Percentiles rank a stretch among this genome's conserved stretches.
Conservation (phyloP, 305 asterid genomes). For the Fraxinus ornus region DNA sequence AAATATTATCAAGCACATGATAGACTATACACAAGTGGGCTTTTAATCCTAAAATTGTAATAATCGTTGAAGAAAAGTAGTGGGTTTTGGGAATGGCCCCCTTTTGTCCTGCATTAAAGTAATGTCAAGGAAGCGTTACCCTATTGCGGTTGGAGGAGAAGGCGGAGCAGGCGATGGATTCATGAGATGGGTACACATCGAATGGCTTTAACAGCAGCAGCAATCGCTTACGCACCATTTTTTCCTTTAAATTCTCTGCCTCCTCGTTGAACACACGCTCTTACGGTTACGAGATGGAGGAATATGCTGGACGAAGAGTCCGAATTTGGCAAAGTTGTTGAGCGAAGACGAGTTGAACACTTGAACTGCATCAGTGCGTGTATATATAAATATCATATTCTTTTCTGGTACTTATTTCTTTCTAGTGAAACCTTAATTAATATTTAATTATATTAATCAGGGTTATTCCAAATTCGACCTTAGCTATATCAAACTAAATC, state of each 20-base stretch:
- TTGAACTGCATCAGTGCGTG: background rate
- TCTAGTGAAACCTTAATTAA: background rate
- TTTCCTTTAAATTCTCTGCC: background rate
- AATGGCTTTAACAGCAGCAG: slow-evolving; percentile 72
- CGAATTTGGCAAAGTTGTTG: background rate
- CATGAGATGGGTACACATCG: slow-evolving; percentile 60
- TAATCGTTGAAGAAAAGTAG: background rate
- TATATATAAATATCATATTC: background rate
- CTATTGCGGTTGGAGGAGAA: slow-evolving; percentile 43
- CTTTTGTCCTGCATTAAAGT: background rate
- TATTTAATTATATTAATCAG: too few relatives aligned
- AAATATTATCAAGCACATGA: background rate
- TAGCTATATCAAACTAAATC: too few relatives aligned
- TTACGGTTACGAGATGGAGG: background rate
- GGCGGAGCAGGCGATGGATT: slow-evolving; percentile 21
- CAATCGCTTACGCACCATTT: slow-evolving; percentile 67
- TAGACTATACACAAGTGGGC: background rate
- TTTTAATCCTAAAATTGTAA: too few relatives aligned
- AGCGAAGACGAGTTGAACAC: background rate
- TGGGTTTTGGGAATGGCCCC: background rate
- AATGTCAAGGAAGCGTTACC: slow-evolving; percentile 33
- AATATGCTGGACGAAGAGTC: background rate
- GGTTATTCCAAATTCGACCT: too few relatives aligned
- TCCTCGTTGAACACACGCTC: background rate
- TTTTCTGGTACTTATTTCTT: background rate